Conservation (phyloP, 352 stramenopile species). For the Phytophthora citrophthora region DNA sequence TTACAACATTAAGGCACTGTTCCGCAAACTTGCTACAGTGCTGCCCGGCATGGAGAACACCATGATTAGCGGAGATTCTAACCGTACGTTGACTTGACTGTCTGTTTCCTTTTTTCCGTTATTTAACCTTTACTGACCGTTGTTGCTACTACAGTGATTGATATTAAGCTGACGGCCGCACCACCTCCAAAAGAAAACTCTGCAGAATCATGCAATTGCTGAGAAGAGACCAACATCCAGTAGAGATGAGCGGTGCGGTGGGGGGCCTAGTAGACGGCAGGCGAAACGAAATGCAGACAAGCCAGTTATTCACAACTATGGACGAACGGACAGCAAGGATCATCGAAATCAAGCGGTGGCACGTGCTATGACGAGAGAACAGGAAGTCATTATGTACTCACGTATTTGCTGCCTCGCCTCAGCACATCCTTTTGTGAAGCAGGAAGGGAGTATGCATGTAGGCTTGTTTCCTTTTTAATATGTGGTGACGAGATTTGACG, state of each 20-base stretch:
- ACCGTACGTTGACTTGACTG: conserved; percentile 44
- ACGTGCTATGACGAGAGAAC: neutral
- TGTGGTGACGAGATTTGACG: conserved; percentile 32
- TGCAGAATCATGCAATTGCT: conserved; percentile 78
- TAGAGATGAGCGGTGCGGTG: conserved; percentile 20
- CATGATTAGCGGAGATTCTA: conserved; percentile 87
- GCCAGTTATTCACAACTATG: conserved; percentile 21
- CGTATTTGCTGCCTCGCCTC: conserved; percentile 14
- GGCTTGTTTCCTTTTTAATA: conserved; percentile 34
- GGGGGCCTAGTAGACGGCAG: conserved; percentile 24
- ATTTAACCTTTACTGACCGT: neutral
- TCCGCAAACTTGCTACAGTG: conserved; percentile 98
- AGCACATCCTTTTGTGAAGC: conserved; percentile 29
- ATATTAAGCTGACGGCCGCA: conserved; percentile 89
- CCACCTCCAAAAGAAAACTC: conserved; percentile 78
- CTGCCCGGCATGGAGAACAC: conserved; percentile 96
- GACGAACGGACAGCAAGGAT: conserved; percentile 9
- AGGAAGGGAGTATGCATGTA: conserved; percentile 40
- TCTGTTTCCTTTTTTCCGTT: conserved; percentile 13
- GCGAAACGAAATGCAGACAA: conserved; percentile 26
- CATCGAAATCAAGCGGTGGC: conserved; percentile 14
- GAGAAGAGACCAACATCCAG: conserved; percentile 25
- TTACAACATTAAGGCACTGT: conserved; percentile 99
- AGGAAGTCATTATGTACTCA: conserved; percentile 10
- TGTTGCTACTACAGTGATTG: conserved; percentile 62